These are phyloP conservation scores for Rosellinia necatrix DNA, from an alignment of 2,329 filamentous ascomycete species.

Conservation along the genomic window DNA sequence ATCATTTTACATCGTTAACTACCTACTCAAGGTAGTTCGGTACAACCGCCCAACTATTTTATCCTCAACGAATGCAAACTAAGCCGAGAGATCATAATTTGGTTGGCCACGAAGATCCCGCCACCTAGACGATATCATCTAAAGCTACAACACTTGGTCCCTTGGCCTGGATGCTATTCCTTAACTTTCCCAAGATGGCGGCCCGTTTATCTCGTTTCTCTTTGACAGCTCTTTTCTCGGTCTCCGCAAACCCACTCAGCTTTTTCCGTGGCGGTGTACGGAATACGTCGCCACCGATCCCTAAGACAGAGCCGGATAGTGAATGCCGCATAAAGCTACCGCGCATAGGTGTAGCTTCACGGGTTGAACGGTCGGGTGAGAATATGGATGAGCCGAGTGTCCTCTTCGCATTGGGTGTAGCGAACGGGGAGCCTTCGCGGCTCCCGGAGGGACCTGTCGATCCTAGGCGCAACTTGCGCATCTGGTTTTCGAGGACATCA, in stretches of 20 bases:
- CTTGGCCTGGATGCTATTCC: constrained; percentile 52
- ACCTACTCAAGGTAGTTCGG: too few relatives aligned
- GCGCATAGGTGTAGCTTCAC: constrained; percentile 45
- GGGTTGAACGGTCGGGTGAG: constrained; percentile 46
- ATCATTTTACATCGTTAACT: constrained; percentile 14
- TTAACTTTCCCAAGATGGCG: constrained; percentile 58
- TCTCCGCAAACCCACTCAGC: constrained; percentile 62
- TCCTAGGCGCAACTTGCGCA: constrained; percentile 70
- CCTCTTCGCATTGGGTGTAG: constrained; percentile 43
- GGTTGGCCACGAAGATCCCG: neutral
- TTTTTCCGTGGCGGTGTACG: constrained; percentile 62
- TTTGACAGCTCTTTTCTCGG: constrained; percentile 62
- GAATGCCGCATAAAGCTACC: constrained; percentile 47
- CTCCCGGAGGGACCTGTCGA: constrained; percentile 50
- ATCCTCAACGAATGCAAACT: neutral
- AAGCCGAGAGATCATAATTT: neutral
- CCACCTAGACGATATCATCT: constrained; percentile 52
- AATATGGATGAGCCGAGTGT: constrained; percentile 36
- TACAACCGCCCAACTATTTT: neutral
- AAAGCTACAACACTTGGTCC: constrained; percentile 56
- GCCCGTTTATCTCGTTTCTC: constrained; percentile 58
- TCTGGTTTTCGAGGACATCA: constrained; percentile 84
- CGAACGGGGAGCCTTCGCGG: constrained; percentile 48
- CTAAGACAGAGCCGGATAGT: constrained; percentile 48
- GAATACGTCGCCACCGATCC: constrained; percentile 38